Percentiles rank a stretch among this genome's conserved stretches.
These are phyloP conservation scores for Stachybotrys chartarum DNA, from an alignment of 2,329 filamentous ascomycete genomes.

Conservation along the genomic window DNA sequence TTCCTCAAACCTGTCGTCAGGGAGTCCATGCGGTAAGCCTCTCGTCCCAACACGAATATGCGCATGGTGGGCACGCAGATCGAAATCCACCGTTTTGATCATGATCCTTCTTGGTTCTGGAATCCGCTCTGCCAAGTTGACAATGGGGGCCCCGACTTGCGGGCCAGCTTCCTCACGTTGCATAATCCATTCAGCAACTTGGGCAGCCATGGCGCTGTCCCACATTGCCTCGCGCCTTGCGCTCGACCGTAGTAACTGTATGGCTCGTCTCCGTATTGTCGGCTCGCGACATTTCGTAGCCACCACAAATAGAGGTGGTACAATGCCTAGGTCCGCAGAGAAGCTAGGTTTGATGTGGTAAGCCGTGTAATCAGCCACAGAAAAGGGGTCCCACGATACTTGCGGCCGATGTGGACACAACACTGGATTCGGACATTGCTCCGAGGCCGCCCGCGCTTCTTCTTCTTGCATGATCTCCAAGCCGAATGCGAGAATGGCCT, in stretches of 20 bases:
- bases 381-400: constrained; percentile 25
- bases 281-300: constrained; percentile 59
- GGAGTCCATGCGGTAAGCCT: constrained; percentile 36
- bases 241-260: constrained; percentile 52
- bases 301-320: constrained; percentile 59
- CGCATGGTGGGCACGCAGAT: constrained; percentile 43
- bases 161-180: constrained; percentile 43
- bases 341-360: constrained; percentile 54
- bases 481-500: constrained; percentile 48
- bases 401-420: constrained; percentile 32
- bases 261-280: constrained; percentile 49
- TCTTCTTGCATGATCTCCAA: constrained; percentile 53
- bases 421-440: constrained; percentile 34
- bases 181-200: constrained; percentile 49
- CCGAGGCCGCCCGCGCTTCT: constrained; percentile 41
- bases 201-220: constrained; percentile 54
- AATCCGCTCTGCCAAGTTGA: constrained; percentile 17
- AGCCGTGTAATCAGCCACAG: constrained; percentile 34
- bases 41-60: constrained; percentile 47
- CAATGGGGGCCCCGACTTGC: constrained; percentile 7
- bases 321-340: constrained; percentile 56
- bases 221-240: constrained; percentile 62
- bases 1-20: constrained; percentile 38
- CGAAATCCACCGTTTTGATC: constrained; percentile 49
- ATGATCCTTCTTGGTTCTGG: constrained; percentile 49